Evolutionary conservation across 2,329 filamentous ascomycete genomes (phyloP).

Genomic region (Aspergillus sp.): DNA sequence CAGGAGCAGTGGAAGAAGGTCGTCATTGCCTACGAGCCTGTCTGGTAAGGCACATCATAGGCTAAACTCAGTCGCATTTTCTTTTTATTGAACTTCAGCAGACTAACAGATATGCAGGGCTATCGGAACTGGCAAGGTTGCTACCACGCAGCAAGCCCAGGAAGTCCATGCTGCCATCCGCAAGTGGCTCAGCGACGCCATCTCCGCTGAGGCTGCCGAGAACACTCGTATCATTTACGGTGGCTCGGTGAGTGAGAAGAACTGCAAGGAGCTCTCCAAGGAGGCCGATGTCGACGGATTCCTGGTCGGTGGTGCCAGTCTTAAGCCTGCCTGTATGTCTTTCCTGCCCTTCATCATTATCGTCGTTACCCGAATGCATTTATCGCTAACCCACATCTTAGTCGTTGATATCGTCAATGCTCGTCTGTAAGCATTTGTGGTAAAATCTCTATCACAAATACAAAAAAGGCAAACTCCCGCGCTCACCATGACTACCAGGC

Average conservation of each 20-base stretch:
- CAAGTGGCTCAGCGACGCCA: conserved; percentile 73
- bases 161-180: conserved; percentile 92
- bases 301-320: conserved; percentile 90
- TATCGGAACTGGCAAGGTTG: conserved; percentile 89
- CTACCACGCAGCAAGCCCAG: conserved; percentile 84
- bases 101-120: conserved; percentile 46
- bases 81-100: neutral
- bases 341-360: conserved; percentile 14
- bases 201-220: conserved; percentile 76
- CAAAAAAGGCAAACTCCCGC: neutral
- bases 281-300: conserved; percentile 97
- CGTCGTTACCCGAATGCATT: conserved; percentile 5
- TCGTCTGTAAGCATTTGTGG: conserved; percentile 42
- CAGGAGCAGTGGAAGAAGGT: conserved; percentile 88
- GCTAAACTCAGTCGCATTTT: neutral
- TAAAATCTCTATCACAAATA: neutral
- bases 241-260: conserved; percentile 96
- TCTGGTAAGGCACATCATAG: conserved; percentile 68
- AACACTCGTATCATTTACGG: conserved; percentile 94
- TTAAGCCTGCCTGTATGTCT: conserved; percentile 88
- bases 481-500: neutral
- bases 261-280: conserved; percentile 89
- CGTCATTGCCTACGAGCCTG: conserved; percentile 97
- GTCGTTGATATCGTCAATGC: conserved; percentile 71
- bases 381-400: conserved; percentile 24